phyloP scores from a whole-genome alignment of 495 filamentous ascomycete genomes.

The Schizothecium vesticola region DNA sequence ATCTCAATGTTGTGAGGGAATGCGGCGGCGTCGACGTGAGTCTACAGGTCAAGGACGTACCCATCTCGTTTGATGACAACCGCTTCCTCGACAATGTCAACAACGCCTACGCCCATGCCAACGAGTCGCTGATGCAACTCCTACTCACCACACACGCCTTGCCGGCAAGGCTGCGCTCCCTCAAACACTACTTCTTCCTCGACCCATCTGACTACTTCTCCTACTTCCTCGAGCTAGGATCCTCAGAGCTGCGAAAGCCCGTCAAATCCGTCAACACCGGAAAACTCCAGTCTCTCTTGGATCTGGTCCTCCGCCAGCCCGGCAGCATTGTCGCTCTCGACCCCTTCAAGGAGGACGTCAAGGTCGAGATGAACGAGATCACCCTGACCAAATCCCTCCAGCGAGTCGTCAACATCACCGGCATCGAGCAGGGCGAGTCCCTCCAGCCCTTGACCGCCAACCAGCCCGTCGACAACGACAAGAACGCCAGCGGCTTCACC shows the following conservation, averaged over 20 bases:
- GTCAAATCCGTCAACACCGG: slow-evolving; percentile 81
- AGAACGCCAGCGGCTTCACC: slow-evolving; percentile 81
- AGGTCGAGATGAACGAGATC: slow-evolving; percentile 93
- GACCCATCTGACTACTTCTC: slow-evolving; percentile 97
- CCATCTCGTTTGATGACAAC: slow-evolving; percentile 83
- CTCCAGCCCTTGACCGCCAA: slow-evolving; percentile 41
- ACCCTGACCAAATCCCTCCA: slow-evolving; percentile 89
- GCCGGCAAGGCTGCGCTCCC: slow-evolving; percentile 73
- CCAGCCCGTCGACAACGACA: slow-evolving; percentile 66
- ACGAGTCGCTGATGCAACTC: slow-evolving; percentile 84
- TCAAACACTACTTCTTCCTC: slow-evolving; percentile 99
- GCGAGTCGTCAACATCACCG: slow-evolving; percentile 90
- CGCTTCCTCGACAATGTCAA: slow-evolving; percentile 94
- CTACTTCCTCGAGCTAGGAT: slow-evolving; percentile 87
- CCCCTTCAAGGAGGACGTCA: slow-evolving; percentile 96
- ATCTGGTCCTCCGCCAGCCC: slow-evolving; percentile 89
- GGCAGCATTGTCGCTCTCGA: slow-evolving; percentile 91
- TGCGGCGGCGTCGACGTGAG: slow-evolving; percentile 94
- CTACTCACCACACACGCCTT: slow-evolving; percentile 89
- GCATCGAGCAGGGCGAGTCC: slow-evolving; percentile 81
- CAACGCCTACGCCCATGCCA: slow-evolving; percentile 88
- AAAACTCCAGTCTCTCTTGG: slow-evolving; percentile 89
- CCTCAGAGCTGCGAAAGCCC: slow-evolving; percentile 82
- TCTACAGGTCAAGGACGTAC: slow-evolving; percentile 81
- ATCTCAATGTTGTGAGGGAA: slow-evolving; percentile 94